Evolutionary conservation across 1,139 yeast species (phyloP).

Genomic region (Petasospora rhodanensis): DNA sequence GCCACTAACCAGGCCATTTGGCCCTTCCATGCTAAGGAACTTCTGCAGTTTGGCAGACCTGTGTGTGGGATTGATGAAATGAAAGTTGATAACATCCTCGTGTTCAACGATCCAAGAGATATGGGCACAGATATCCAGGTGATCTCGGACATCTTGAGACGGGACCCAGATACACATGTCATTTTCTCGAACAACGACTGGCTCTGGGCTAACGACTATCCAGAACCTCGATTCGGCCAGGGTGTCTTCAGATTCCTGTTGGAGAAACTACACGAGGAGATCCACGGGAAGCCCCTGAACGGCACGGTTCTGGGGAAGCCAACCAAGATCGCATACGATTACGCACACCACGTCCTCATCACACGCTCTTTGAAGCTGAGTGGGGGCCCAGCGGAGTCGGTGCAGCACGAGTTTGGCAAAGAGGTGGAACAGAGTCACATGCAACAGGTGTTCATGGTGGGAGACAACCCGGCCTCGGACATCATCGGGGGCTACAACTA

Average conservation of each 20-base stretch:
- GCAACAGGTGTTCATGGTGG: constrained; percentile 77
- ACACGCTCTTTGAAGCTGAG: constrained; percentile 48
- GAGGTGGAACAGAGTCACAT: constrained; percentile 16
- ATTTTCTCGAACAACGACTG: constrained; percentile 85
- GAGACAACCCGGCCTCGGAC: constrained; percentile 93
- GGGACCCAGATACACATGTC: constrained; percentile 67
- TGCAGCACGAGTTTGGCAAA: constrained; percentile 19
- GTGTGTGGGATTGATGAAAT: constrained; percentile 30
- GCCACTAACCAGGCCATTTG: constrained; percentile 54
- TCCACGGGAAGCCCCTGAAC: constrained; percentile 44
- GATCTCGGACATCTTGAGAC: constrained; percentile 61
- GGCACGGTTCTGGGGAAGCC: constrained; percentile 83
- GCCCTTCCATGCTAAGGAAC: constrained; percentile 66
- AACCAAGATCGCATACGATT: constrained; percentile 72
- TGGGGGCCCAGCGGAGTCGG: constrained; percentile 20
- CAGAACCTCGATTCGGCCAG: constrained; percentile 82
- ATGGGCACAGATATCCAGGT: constrained; percentile 84
- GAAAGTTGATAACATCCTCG: constrained; percentile 73
- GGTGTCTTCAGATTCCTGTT: constrained; percentile 76
- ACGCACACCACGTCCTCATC: constrained; percentile 67
- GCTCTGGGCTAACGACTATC: constrained; percentile 85
- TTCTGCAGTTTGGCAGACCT: constrained; percentile 40
- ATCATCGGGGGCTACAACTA: constrained; percentile 81
- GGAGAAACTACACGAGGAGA: constrained; percentile 57
- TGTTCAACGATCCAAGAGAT: constrained; percentile 90